Evolutionary conservation across 345 rosid genomes (phyloP).

Genomic region (Triadica sebifera): DNA sequence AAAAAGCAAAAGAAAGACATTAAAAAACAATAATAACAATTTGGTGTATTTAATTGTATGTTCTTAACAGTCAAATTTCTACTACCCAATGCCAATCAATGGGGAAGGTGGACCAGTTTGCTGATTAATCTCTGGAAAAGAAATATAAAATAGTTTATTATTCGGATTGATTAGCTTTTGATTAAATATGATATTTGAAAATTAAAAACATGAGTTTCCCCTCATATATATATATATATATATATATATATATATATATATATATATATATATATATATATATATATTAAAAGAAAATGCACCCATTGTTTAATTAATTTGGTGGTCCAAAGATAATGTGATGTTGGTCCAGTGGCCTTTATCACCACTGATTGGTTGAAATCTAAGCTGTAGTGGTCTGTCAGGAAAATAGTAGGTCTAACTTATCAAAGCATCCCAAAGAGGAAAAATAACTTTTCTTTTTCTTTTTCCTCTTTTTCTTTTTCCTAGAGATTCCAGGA

Average conservation of each 20-base stretch:
- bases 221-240: no score
- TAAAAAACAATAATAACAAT: not conserved
- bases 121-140: not conserved
- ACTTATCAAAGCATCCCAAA: constrained; percentile 15
- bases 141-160: no score
- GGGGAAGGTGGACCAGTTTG: not conserved
- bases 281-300: not conserved
- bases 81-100: not conserved
- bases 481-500: not conserved
- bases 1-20: not conserved
- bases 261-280: no score
- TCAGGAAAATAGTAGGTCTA: constrained; percentile 19
- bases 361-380: constrained; percentile 29
- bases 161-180: constrained; percentile 4
- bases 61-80: no score
- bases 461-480: not conserved
- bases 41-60: no score
- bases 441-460: constrained; percentile 17
- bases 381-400: constrained; percentile 27
- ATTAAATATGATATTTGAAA: no score
- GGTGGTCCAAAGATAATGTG: constrained; percentile 25
- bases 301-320: not conserved
- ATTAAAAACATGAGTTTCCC: no score
- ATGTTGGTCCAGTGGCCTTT: constrained; percentile 27
- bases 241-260: no score